These are phyloP conservation scores for Fusarium sp. DNA, from an alignment of 2,329 filamentous ascomycete species.

Conservation along the genomic window DNA sequence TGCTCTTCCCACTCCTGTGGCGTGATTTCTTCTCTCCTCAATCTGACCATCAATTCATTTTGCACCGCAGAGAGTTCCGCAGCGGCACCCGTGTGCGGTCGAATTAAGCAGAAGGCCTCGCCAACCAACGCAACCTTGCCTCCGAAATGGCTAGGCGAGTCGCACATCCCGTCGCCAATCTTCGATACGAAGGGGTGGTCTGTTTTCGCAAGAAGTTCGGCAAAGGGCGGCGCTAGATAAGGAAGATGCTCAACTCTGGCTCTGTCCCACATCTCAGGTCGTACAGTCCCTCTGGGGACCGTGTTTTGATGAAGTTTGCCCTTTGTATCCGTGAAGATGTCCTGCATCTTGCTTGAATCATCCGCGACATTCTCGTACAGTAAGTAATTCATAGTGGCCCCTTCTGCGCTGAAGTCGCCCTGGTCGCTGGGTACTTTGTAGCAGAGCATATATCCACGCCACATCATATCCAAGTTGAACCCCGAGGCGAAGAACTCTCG, in stretches of 20 bases:
- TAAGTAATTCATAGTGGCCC: not conserved
- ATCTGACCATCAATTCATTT: not conserved
- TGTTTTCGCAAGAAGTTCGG: not conserved
- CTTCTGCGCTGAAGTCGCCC: not conserved
- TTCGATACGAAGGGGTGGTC: not conserved
- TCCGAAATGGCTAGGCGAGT: not conserved
- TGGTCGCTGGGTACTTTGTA: not conserved
- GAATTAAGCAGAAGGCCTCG: not conserved
- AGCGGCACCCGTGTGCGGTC: not conserved
- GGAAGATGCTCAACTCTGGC: not conserved
- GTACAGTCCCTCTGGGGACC: not conserved
- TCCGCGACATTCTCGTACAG: not conserved
- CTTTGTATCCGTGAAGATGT: not conserved
- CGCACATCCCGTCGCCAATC: not conserved
- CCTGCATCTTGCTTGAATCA: not conserved
- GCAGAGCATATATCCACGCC: not conserved
- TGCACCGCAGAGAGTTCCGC: not conserved
- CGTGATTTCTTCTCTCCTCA: not conserved
- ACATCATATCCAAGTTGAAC: not conserved
- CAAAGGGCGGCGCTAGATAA: not conserved
- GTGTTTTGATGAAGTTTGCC: not conserved
- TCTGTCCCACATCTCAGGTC: not conserved
- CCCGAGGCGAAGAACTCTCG: not conserved
- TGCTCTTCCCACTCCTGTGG: not conserved
- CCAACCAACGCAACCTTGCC: not conserved